These are phyloP conservation scores for Tulasnella sp. DNA, from an alignment of 768 basidiomycete genomes.

Conservation along the genomic window DNA sequence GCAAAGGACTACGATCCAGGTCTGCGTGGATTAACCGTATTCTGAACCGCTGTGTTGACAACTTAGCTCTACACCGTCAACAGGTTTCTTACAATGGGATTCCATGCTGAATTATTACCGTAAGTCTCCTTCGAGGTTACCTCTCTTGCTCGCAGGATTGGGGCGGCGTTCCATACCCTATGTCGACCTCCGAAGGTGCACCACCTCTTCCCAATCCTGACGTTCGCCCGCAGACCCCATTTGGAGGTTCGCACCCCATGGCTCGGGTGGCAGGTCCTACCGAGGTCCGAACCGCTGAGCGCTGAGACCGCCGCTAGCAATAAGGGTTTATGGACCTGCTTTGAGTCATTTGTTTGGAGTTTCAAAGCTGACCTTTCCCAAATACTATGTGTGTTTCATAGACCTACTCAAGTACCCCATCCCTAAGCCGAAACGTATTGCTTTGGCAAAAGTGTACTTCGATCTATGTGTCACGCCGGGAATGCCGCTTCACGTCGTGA, in stretches of 20 bases:
- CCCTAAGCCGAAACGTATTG: conserved; percentile 71
- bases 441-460: conserved; percentile 73
- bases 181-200: not conserved
- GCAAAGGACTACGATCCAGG: conserved; percentile 82
- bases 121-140: not conserved
- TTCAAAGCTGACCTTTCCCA: not conserved
- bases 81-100: conserved; percentile 64
- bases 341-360: not conserved
- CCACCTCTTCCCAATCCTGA: not conserved
- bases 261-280: not conserved
- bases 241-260: not conserved
- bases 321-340: not conserved
- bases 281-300: not conserved
- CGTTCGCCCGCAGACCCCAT: too few relatives aligned
- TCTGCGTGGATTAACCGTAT: conserved; percentile 29
- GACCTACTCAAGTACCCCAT: conserved; percentile 80
- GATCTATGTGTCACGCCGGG: conserved; percentile 72
- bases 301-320: not conserved
- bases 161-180: not conserved
- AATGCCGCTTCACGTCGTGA: conserved; percentile 65
- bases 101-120: conserved; percentile 63
- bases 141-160: not conserved
- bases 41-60: not conserved
- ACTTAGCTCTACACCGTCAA: not conserved
- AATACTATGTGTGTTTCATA: not conserved